Evolutionary conservation across 2,329 filamentous ascomycete genomes (phyloP), one percentile per base, ranked within the genome.

Genomic region (Phymatotrichopsis omnivora): DNA sequence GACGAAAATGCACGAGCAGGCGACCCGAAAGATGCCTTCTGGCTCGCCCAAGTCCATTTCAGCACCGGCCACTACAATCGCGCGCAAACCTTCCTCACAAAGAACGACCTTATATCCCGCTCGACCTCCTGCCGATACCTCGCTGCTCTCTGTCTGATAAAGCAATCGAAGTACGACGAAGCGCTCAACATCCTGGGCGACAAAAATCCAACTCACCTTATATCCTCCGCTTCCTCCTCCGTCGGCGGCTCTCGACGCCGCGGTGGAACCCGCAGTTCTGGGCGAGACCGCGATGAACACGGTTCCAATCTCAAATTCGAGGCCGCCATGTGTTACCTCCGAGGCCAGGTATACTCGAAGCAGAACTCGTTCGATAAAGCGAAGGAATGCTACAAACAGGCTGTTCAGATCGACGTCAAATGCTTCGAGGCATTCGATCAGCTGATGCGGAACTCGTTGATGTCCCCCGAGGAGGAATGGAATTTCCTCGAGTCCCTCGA

Each of bases 351-450:
- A 69, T 95, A 86, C 62, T 87, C 91, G 5, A 94, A 94, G 65
- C 85, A 94, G 63, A 98, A 96, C 64, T 84, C 89, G 20, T 96
- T 96, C 59, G 91, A 98, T 62, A 80, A 86, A 25, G 91, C 91
- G 41, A 95, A 95, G 63, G 87, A 96, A 59, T 96, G 91, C 67
- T 98, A 96, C 72, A 96, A 95, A 67, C 85, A 93, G 59, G 91
- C 91, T 2, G 86, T 96, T 34, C 78, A 84, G 51, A 95, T 98
- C 60, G 91, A 98, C 61, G 87, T 96, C 3, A 87, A 94, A 63
- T 98, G 91, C 65, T 96, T 94, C 61, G 91, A 98, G 65, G 91
- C 91, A 0, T 96, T 98, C 61, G 87, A 95, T 58, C 87, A 96
- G 67, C 74, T 98, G 44, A 95, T 96, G 79, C 85, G 86, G 67